Evolutionary conservation across 2,329 filamentous ascomycete genomes (phyloP), one percentile per base, ranked within the genome.

Genomic region (Hyphodiscus sp.): DNA sequence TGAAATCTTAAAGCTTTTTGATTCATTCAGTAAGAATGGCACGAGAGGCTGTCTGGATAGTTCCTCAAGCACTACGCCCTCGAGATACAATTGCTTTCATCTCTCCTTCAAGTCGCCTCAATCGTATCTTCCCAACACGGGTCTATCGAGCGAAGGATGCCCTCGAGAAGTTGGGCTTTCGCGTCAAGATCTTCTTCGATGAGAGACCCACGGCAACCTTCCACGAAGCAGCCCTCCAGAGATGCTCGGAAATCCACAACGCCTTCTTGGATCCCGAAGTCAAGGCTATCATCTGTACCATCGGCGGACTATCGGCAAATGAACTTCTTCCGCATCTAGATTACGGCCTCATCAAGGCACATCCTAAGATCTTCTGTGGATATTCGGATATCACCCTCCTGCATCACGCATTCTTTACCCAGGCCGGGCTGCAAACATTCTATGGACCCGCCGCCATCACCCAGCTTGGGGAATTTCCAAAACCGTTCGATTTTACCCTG

Each of bases 321-420:
- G 65, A 68, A 46, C 30, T 69, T 6, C 55, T 68, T 0, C 62
- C 53, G 0, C 55, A 60, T 23, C 57, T 69, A 1, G 61, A 69
- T 47, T 69, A 65, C 47, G 50, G 56, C 1, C 45, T 69, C 26
- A 66, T 69, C 19, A 52, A 45, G 20, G 18, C 45, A 0, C 56
- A 68, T 44, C 67, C 67, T 1, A 69, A 68, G 55, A 65, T 68
- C n/a, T 68, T 69, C 57, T 49, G 59, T 20, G 67, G 66, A 10
- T 67, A 63, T 48, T 65, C 60, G 2, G 67, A 69, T 48, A 67
- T 65, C 49, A 69, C 66, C 1, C 49, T 65, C 5, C 53, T 69
- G 16, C 61, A 63, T 44, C 56, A 61, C 49, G 65, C 65, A 1
- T 50, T 68, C 20, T 59, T 48, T 29, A 52, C 52, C 4, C 43